Evolutionary conservation across 768 basidiomycete genomes (phyloP), one percentile per base, ranked within the genome.

Genomic region (Auricularia sp.): DNA sequence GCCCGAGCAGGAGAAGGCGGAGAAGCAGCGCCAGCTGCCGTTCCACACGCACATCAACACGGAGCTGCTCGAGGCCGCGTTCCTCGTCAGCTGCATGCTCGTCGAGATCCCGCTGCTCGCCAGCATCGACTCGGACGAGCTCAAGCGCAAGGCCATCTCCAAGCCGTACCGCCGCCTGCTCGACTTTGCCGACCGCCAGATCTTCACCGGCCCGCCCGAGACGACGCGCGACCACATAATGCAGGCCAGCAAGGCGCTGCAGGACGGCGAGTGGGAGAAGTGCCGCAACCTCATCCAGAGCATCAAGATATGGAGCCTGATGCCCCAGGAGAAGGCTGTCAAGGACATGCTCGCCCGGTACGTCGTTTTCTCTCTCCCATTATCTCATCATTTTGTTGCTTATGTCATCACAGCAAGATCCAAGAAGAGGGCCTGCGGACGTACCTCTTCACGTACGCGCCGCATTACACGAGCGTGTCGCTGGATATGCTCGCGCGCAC

Each of bases 41-140:
- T 99, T 98, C 88, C 97, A 99, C 76, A 91, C 98, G 90, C 97
- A 99, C 76, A 94, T 98, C 77, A 99, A 98, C 79, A 93, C 97
- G 14, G 97, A 98, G 76, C 81, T 99, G 8, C 80, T 98, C 64
- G 97, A 98, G 76, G 95, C 95, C 21, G 97, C 94, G 1, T 99
- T 98, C 81, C 82, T 99, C 54, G 94, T 97, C 18, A 95, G 93
- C 16, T 98, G 95, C 78, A 99, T 99, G 97, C 83, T 99, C 44
- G 89, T 98, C 45, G 97, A 98, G 77, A 94, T 99, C 18, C 97
- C 97, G 2, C 77, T 98, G 29, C 79, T 98, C 18, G 97, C 97
- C 3, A 94, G 90, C 74, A 91, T 94, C 67, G 94, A 97, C 68
- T 90, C 90, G 2, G 94, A 98, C 73, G 94, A 97, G 76, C 84